These are phyloP conservation scores for Fraxinus americana DNA, from an alignment of 257 asterid genomes.

Conservation along the genomic window DNA sequence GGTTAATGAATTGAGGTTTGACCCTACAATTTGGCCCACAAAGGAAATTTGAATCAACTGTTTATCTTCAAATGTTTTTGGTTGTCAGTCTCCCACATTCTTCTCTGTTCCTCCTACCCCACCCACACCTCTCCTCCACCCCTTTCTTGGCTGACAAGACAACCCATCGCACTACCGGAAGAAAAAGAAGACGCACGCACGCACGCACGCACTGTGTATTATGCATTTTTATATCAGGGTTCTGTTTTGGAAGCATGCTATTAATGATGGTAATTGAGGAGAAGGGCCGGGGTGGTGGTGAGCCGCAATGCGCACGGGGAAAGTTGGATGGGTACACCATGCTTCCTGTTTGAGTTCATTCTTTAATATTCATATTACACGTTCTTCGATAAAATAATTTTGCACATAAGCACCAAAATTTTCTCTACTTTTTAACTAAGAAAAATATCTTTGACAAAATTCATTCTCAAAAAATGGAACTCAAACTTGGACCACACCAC, in stretches of 20 bases:
- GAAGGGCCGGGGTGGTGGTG: slow-evolving; percentile 38
- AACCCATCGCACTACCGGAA: slow-evolving; percentile 56
- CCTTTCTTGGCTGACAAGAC: slow-evolving; percentile 52
- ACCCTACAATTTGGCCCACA: slow-evolving; percentile 40
- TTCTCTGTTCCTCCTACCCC: slow-evolving; percentile 4
- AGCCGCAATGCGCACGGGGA: slow-evolving; percentile 84
- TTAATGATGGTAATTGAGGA: slow-evolving; percentile 50
- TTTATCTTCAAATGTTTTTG: slow-evolving; percentile 46
- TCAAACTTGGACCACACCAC: too few relatives aligned
- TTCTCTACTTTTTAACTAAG: too few relatives aligned
- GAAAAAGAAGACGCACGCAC: slow-evolving; percentile 15
- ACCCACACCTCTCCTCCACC: neutral
- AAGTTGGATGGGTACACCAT: slow-evolving; percentile 30
- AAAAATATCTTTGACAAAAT: too few relatives aligned
- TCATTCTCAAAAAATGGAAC: too few relatives aligned
- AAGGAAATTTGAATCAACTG: slow-evolving; percentile 48
- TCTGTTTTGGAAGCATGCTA: slow-evolving; percentile 49
- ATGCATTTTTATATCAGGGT: slow-evolving; percentile 16
- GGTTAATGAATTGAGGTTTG: slow-evolving; percentile 14
- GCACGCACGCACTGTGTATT: slow-evolving; percentile 1
- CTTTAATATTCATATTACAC: too few relatives aligned
- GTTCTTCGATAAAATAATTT: too few relatives aligned
- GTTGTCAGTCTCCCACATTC: slow-evolving; percentile 74
- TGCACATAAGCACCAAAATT: too few relatives aligned
- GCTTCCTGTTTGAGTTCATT: too few relatives aligned